Evolutionary conservation across 345 rosid species (phyloP), one percentile per base, ranked within the genome.

Genomic region (Moricandia arvensis): DNA sequence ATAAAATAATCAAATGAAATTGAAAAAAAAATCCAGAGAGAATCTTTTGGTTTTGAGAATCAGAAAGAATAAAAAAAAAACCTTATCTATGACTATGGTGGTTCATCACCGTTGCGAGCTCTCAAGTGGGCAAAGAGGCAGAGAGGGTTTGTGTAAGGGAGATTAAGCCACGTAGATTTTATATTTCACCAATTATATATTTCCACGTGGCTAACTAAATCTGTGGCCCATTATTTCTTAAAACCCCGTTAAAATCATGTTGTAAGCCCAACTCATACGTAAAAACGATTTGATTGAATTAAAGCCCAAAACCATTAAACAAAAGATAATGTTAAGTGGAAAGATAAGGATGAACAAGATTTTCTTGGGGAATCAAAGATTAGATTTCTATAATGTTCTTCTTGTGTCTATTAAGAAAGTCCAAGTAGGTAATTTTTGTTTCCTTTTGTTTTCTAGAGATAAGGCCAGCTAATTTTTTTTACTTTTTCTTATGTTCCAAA

Each of bases 11-110:
- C 16, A 49, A 16, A 29, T 33, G 45, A 16, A 49, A 21, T 30
- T 18, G 21, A 55, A 13, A 49, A 3, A 55, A 60, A 9, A 15
- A 47, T 62, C 51, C 37, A 62, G 61, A 72, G 67, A 61, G 34
- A 49, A 0, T 41, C 5, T 37, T 59, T 58, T 73, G 8, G 51
- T 13, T 74, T 30, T 12, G 57, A 8, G 27, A 43, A 61, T 47
- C 8, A 33, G 27, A 1, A 13, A 33, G 9, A 21, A 6, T 7
- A 49, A 16, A 45, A 51, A 8, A 59, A 35, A 53, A 72, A 69
- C 79, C 82, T 79, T 79, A 79, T 79, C 82, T 79, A 6, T 16
- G 81, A 72, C 82, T 79, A 6, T 16, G 81, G 75, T 15, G 51
- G 68, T 63, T 63, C 71, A 68, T 69, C 55, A 81, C 74, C 78